Evolutionary conservation across 176 grass and related monocot genomes (phyloP), one percentile per base, ranked within the genome.

Genomic region (Cenchrus fungigraminus): DNA sequence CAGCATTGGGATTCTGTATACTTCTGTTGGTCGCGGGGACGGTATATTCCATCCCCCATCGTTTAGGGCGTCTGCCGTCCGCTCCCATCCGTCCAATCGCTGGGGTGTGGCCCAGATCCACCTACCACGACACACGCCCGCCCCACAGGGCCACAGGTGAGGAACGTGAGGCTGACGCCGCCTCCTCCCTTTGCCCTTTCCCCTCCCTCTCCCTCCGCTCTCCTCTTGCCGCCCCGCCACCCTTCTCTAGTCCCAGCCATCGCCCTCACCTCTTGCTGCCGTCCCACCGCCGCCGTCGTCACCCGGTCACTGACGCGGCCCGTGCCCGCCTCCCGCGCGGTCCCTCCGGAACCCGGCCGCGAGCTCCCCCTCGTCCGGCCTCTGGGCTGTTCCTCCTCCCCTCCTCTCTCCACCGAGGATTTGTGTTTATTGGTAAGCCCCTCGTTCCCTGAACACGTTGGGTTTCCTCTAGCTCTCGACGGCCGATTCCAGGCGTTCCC

Each of bases 381-480:
- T 60, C 37, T 69, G 6, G 4, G 49, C 37, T 51, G 49, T 12
- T 8, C 12, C 79, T 9, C 7, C 42, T 44, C 19, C 28, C 34
- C 65, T 17, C 4, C 40, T 31, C 2, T 53, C 40, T 31, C 2
- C 40, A 29, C 65, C 37, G 13, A 12, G 19, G 52, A 71, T 46
- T 45, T 28, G 37, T 19, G 66, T 59, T 58, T 60, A 32, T n/a
- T 43, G 84, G 84, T 86, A 72, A 59, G 79, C 79, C 42, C 57
- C 71, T 56, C 45, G 64, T 16, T 67, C 14, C 37, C 66, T 34
- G 12, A 67, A 17, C 64, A 32, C 20, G 65, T 43, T 81, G 32
- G 9, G n/a, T 25, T 49, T 20, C 61, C 69, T 49, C 60, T 12
- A 4, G 32, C 57, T 67, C 15, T 56, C 66, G 4, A 46, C 19